Evolutionary conservation across 2,329 filamentous ascomycete species (phyloP), one percentile per base, ranked within the genome.

Genomic region (Ophiostoma australiae): DNA sequence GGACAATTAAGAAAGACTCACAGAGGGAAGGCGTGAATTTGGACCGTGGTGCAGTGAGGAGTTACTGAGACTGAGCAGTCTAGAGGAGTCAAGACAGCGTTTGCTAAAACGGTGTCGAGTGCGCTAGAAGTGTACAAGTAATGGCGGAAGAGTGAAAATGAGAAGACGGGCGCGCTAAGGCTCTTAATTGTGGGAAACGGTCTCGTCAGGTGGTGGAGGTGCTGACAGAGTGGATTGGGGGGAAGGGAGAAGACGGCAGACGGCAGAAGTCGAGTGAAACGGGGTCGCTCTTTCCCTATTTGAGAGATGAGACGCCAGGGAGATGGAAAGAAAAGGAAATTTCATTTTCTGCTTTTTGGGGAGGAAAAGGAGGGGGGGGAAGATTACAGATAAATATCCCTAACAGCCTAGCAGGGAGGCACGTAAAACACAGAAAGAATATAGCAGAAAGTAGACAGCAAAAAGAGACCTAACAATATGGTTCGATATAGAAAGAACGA

Each of bases 271-370:
- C 35, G 58, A 35, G 61, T 37, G 61, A 65, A 65, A 65, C 61
- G 33, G 33, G 33, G 52, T 65, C 33, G 61, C 61, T 65, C 61
- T 65, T 65, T 35, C 17, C 61, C 61, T 65, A 65, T 35, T 33
- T 15, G 15, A n/a, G 33, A 65, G 58, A 20, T 35, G 17, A 37
- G 61, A 35, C 61, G 17, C 5, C 33, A 65, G 27, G 13, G 33
- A 65, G 61, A 20, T 17, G 15, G 27, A 13, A 33, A 52, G 48
- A 23, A 41, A 41, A 2, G 39, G 15, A 41, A 41, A 41, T 41
- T 13, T 41, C 15, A 15, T 41, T 13, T 1, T 41, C 15, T 41
- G 13, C 13, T 41, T 41, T 41, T 4, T 41, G 27, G 27, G 3
- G 3, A 31, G 27, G 27, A 31, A 31, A 31, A 3, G 27, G 27